Evolutionary conservation across 768 basidiomycete species (phyloP), one percentile per base, ranked within the genome.

Genomic region (Thelephora ganbajun): DNA sequence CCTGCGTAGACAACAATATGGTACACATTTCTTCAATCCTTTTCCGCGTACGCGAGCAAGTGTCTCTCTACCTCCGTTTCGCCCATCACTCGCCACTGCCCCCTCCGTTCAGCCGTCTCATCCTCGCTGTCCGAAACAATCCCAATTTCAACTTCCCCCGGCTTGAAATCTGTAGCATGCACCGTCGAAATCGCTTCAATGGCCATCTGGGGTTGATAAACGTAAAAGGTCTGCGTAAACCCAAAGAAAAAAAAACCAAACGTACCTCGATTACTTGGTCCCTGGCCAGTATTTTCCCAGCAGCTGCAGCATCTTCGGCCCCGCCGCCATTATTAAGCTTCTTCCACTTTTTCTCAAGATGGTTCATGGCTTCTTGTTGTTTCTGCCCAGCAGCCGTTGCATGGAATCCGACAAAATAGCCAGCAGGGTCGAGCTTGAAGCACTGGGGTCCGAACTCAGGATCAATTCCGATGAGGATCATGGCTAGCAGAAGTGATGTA

Each of bases 301-400:
- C 89, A 43, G 73, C 72, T 12, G 73, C 71, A 12, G 89, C 72
- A 62, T 93, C 83, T 44, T 91, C 84, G 0, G 81, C 85, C 18
- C 88, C 87, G 46, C 67, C 67, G 13, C 85, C 85, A 19, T 73
- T 75, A 57, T 88, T 82, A 26, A 91, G 69, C 63, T 91, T 91
- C 72, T 98, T 99, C 93, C 91, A 98, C 63, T 90, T 89, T 70
- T 98, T 98, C 69, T 99, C 96, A 39, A 99, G 72, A 59, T 91
- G 86, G 63, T 98, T 98, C 81, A 93, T 96, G 1, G 90, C 92
- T 61, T 99, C 96, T 59, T 96, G 94, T 58, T 98, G 96, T 58
- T 99, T 98, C 63, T 88, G 85, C 0, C 96, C 96, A 2, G 93
- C 84, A 0, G 94, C 80, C 2, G 94, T 94, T 7, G 96, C 96